A percentile compares a stretch with the other conserved stretches of the same genome.
These are phyloP conservation scores for Cucumis melo DNA, from an alignment of 306 rosid species.

Conservation along the genomic window DNA sequence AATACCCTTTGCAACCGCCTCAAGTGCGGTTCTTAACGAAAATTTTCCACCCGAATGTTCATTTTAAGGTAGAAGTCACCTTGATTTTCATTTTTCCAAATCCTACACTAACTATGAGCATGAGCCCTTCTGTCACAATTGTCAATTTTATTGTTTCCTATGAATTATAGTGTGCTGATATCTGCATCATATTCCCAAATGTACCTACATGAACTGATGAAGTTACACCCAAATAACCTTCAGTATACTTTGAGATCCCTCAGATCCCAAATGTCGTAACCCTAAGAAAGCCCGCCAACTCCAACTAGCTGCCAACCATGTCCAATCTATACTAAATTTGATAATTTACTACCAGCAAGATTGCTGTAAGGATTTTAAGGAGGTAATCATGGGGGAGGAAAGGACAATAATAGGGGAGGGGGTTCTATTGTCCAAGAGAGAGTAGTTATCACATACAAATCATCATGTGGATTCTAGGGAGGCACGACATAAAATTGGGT, in stretches of 20 bases:
- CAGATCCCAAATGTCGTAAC: background rate
- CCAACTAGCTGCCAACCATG: background rate
- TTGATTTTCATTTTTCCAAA: background rate
- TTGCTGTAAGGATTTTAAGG: background rate
- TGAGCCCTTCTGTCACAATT: background rate
- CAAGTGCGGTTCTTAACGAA: conserved; percentile 97
- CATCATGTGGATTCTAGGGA: background rate
- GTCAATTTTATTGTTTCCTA: background rate
- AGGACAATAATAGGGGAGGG: background rate
- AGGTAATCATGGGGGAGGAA: background rate
- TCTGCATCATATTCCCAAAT: background rate
- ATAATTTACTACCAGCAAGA: background rate
- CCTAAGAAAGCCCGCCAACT: background rate
- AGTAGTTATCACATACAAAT: background rate
- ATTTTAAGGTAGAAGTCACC: conserved; percentile 56
- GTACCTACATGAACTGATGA: background rate
- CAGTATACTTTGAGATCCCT: background rate
- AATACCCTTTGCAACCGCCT: conserved; percentile 92
- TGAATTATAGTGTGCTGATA: background rate
- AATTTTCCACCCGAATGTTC: conserved; percentile 96
- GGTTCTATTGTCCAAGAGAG: background rate
- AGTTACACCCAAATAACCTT: background rate
- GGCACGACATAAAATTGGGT: background rate
- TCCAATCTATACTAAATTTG: background rate
- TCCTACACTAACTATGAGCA: background rate